Percentiles rank a stretch among this genome's conserved stretches.
phyloP scores from a whole-genome alignment of 345 rosid genomes.

The Nasturtium officinale region DNA sequence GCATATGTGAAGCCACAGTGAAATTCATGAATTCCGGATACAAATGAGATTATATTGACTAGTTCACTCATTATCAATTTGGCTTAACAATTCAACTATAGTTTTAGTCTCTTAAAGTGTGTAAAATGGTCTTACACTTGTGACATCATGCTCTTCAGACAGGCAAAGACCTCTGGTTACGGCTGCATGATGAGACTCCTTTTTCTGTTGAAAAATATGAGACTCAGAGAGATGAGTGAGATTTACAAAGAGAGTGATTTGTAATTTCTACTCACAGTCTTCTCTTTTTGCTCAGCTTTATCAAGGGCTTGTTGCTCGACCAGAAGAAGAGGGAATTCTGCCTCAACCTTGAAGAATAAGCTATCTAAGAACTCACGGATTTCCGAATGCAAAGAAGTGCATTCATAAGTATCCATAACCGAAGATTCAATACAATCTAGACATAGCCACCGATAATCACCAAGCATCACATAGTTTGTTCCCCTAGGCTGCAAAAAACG shows the following conservation, averaged over 20 bases:
- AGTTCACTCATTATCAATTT: no score
- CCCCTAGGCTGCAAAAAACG: constrained; percentile 49
- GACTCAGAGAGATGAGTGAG: background rate
- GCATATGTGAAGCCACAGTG: no score
- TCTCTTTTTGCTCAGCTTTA: constrained; percentile 76
- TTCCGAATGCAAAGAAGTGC: constrained; percentile 61
- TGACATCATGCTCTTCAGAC: constrained; percentile 74
- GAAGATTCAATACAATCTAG: constrained; percentile 66
- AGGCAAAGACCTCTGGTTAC: constrained; percentile 93
- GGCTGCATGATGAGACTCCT: constrained; percentile 71
- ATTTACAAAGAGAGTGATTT: background rate
- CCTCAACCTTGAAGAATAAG: constrained; percentile 62
- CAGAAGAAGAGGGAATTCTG: constrained; percentile 77
- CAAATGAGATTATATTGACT: no score
- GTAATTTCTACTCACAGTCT: constrained; percentile 51
- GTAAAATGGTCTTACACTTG: constrained; percentile 54
- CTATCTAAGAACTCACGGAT: constrained; percentile 83
- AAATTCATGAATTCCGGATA: no score
- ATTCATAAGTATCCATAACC: constrained; percentile 79
- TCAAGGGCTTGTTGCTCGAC: constrained; percentile 83
- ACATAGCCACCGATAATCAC: constrained; percentile 74
- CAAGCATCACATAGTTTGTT: constrained; percentile 53
- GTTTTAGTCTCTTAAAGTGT: background rate
- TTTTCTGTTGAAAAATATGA: constrained; percentile 7
- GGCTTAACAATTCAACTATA: background rate